A percentile compares a stretch with the other conserved stretches of the same genome.
Evolutionary conservation across 1,139 yeast genomes (phyloP).

Genomic region (Sugiyamaella xylanicola): DNA sequence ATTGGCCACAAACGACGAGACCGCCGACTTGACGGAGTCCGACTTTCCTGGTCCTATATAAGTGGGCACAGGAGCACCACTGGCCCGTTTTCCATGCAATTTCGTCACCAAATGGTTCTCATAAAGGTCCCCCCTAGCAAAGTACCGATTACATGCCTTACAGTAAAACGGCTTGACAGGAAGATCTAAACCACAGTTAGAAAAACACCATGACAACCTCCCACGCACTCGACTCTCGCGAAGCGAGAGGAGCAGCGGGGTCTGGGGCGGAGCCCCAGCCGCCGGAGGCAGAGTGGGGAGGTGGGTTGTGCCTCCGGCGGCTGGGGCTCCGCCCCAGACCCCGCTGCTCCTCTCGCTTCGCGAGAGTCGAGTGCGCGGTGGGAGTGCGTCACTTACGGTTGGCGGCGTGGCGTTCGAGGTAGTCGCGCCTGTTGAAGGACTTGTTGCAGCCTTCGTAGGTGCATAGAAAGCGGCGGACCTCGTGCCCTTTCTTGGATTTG

Average conservation of each 20-base stretch:
- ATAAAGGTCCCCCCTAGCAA: slow-evolving; percentile 41
- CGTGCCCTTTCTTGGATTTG: slow-evolving; percentile 8
- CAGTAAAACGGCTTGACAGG: slow-evolving; percentile 41
- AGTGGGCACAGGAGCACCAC: slow-evolving; percentile 18
- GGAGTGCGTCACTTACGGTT: slow-evolving; percentile 35
- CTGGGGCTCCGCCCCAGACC: too few species aligned
- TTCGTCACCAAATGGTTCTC: slow-evolving; percentile 42
- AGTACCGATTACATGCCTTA: slow-evolving; percentile 40
- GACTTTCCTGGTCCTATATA: slow-evolving; percentile 9
- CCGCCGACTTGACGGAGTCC: not conserved
- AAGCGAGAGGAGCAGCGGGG: too few species aligned
- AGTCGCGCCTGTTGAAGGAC: slow-evolving; percentile 44
- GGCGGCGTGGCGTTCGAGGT: slow-evolving; percentile 44
- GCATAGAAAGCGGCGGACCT: slow-evolving; percentile 36
- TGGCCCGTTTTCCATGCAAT: slow-evolving; percentile 37
- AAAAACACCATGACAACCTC: too few species aligned
- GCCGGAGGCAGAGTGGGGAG: too few species aligned
- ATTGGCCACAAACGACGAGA: not conserved
- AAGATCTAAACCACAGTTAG: slow-evolving; percentile 27
- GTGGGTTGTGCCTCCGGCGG: too few species aligned
- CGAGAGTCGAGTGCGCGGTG: not conserved
- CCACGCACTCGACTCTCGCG: too few species aligned
- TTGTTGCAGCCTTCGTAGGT: slow-evolving; percentile 42
- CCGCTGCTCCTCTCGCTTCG: too few species aligned
- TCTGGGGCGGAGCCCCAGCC: too few species aligned